Conservation (phyloP, 164 flowering plant species). For the Annona squamosa region DNA sequence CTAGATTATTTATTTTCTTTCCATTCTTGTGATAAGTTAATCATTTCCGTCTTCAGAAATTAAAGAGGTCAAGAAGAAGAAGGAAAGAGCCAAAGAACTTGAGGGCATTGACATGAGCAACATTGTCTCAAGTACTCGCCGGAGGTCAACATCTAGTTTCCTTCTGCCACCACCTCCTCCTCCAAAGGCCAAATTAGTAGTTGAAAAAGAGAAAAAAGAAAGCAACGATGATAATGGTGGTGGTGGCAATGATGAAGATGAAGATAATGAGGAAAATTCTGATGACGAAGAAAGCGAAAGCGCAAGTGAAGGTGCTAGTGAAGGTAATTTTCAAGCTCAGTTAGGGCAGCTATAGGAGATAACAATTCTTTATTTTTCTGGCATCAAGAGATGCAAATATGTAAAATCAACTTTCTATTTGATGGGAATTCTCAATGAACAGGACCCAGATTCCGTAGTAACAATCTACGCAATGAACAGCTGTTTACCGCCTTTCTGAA, state of each 20-base stretch:
- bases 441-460: neutral
- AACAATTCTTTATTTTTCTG: neutral
- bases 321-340: slow-evolving; percentile 25
- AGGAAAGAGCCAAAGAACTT: slow-evolving; percentile 85
- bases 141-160: slow-evolving; percentile 63
- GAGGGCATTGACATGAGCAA: slow-evolving; percentile 94
- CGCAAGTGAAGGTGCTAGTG: slow-evolving; percentile 35
- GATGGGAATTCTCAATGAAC: neutral
- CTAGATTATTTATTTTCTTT: neutral
- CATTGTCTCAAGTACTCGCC: slow-evolving; percentile 68
- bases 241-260: slow-evolving; percentile 20
- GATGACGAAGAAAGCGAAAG: slow-evolving; percentile 27
- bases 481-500: neutral
- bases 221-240: slow-evolving; percentile 19
- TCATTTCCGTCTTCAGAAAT: slow-evolving; percentile 42
- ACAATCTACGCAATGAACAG: neutral
- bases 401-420: neutral
- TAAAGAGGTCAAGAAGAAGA: slow-evolving; percentile 65
- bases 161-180: slow-evolving; percentile 25
- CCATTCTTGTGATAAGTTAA: neutral
- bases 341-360: neutral
- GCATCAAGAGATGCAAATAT: neutral
- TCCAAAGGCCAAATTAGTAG: slow-evolving; percentile 47
- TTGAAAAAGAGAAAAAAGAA: slow-evolving; percentile 38
- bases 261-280: slow-evolving; percentile 37